Evolutionary conservation across 2,329 filamentous ascomycete genomes (phyloP).

Genomic region (Aspergillus felis): DNA sequence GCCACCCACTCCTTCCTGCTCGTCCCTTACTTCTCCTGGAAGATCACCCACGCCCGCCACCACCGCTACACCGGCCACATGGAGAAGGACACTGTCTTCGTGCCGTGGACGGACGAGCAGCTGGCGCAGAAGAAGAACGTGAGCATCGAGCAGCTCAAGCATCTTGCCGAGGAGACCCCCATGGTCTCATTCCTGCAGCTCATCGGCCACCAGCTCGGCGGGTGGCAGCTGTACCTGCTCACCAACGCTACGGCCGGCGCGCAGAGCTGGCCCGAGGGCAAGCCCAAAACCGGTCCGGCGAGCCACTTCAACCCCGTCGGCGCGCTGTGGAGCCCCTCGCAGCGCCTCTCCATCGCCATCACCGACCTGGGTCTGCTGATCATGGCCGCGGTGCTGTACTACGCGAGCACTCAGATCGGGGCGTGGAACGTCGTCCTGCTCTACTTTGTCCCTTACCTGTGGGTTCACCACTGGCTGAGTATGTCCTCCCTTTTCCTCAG

Average conservation of each 20-base stretch:
- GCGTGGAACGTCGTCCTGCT: constrained; percentile 55
- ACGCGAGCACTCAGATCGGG: constrained; percentile 52
- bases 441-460: constrained; percentile 63
- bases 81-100: constrained; percentile 64
- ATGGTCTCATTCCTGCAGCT: constrained; percentile 53
- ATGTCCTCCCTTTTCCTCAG: constrained; percentile 23
- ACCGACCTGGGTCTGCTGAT: constrained; percentile 58
- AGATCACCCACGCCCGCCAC: constrained; percentile 66
- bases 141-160: constrained; percentile 49
- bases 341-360: constrained; percentile 54
- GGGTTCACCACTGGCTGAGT: constrained; percentile 69
- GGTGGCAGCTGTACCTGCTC: constrained; percentile 62
- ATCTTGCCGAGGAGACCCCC: constrained; percentile 57
- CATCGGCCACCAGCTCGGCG: constrained; percentile 60
- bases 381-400: constrained; percentile 50
- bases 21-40: constrained; percentile 71
- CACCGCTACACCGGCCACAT: constrained; percentile 67
- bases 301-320: constrained; percentile 61
- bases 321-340: constrained; percentile 57
- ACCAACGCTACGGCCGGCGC: constrained; percentile 54
- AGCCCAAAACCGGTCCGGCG: constrained; percentile 17
- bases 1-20: constrained; percentile 62
- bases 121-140: constrained; percentile 39
- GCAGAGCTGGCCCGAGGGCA: constrained; percentile 41
- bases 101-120: constrained; percentile 47